Evolutionary conservation across 2,329 filamentous ascomycete species (phyloP).

Genomic region (Pseudogymnoascus sp.): DNA sequence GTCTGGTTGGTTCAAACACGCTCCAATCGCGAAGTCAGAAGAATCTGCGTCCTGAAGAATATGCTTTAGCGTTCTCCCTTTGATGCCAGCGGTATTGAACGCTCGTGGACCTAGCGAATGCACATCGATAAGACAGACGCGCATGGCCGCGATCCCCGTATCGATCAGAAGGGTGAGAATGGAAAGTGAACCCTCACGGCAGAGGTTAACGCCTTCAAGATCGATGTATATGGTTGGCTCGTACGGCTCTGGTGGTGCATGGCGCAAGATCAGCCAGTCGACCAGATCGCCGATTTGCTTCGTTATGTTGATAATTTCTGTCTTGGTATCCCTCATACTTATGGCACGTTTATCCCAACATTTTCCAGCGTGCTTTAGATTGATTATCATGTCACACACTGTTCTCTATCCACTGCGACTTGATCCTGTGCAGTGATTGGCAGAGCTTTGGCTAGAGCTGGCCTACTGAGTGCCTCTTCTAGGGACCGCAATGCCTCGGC

Average conservation of each 20-base stretch:
- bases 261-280: constrained; percentile 21
- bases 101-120: constrained; percentile 20
- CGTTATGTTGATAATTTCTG: constrained; percentile 21
- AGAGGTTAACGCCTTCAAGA: constrained; percentile 22
- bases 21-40: too few species aligned
- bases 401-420: too few species aligned
- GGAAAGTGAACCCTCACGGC: constrained; percentile 21
- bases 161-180: constrained; percentile 21
- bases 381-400: too few species aligned
- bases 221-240: constrained; percentile 23
- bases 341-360: too few species aligned
- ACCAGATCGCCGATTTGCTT: constrained; percentile 20
- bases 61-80: constrained; percentile 22
- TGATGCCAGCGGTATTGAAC: constrained; percentile 21
- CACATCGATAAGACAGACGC: constrained; percentile 26
- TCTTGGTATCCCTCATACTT: constrained; percentile 17
- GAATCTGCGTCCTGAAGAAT: constrained; percentile 27
- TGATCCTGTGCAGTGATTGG: too few species aligned
- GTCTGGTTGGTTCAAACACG: too few species aligned
- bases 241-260: constrained; percentile 17
- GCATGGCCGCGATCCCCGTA: constrained; percentile 29
- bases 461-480: too few species aligned
- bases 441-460: too few species aligned
- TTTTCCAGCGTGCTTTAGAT: too few species aligned
- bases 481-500: too few species aligned